phyloP scores from a whole-genome alignment of 2,329 filamentous ascomycete genomes.

The Diaporthe ampelina region DNA sequence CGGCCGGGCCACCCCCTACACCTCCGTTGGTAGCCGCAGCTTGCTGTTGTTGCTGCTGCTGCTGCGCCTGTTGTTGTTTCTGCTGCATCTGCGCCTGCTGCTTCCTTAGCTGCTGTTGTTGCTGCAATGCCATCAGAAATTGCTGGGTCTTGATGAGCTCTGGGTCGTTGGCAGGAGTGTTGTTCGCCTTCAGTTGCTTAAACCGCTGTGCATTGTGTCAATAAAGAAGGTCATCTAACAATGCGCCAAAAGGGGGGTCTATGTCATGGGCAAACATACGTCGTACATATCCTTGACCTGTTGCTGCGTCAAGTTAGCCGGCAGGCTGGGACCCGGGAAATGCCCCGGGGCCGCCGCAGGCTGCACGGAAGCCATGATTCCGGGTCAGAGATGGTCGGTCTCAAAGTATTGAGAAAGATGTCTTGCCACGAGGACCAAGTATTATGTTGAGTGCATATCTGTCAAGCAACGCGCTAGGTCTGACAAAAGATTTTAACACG shows the following conservation, averaged over 20 bases:
- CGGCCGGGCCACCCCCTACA: constrained; percentile 64
- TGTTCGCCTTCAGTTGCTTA: constrained; percentile 88
- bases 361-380: constrained; percentile 85
- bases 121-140: constrained; percentile 76
- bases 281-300: constrained; percentile 81
- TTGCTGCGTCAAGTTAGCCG: constrained; percentile 79
- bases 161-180: constrained; percentile 85
- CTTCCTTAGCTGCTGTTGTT: constrained; percentile 49
- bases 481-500: constrained; percentile 5
- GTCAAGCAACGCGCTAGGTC: constrained; percentile 39
- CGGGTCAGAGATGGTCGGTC: constrained; percentile 33
- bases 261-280: constrained; percentile 59
- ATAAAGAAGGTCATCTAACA: constrained; percentile 37
- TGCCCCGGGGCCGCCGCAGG: constrained; percentile 74
- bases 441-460: constrained; percentile 57
- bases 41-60: constrained; percentile 55
- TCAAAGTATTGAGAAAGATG: constrained; percentile 45
- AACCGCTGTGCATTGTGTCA: constrained; percentile 78
- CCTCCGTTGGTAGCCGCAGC: constrained; percentile 65
- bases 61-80: constrained; percentile 51
- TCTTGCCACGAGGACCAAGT: constrained; percentile 41
- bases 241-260: neutral
- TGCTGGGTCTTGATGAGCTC: constrained; percentile 88
- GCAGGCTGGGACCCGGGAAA: constrained; percentile 72
- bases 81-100: constrained; percentile 49